A percentile compares a stretch with the other conserved stretches of the same genome.
These are phyloP conservation scores for Spatholobus suberectus DNA, from an alignment of 306 rosid genomes.

Conservation along the genomic window DNA sequence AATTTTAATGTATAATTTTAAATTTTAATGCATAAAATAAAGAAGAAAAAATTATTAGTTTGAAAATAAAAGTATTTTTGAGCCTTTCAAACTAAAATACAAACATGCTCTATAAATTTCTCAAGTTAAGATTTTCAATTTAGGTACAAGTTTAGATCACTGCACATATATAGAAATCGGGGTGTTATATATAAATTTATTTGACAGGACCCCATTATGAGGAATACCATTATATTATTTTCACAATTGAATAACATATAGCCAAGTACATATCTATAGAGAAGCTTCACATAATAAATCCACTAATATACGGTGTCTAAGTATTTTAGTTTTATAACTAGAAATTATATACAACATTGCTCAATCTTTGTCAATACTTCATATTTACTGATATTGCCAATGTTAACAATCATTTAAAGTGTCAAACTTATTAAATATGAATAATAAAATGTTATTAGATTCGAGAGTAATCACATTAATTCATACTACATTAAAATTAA, in stretches of 20 bases:
- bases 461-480: background rate
- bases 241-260: background rate
- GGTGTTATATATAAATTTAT: background rate
- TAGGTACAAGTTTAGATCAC: background rate
- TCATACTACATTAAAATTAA: background rate
- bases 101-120: no score
- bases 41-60: no score
- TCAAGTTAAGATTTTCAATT: background rate
- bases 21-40: no score
- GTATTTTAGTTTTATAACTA: background rate
- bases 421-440: background rate
- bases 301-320: background rate
- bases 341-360: background rate
- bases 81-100: no score
- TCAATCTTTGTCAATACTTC: background rate
- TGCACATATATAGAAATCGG: background rate
- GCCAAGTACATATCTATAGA: background rate
- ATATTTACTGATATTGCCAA: background rate
- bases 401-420: background rate
- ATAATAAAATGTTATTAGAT: background rate
- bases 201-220: background rate
- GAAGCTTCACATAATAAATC: background rate
- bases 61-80: no score
- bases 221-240: background rate
- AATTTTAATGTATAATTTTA: no score